phyloP scores from a whole-genome alignment of 139 green algal genomes.

The Trebouxia sp. region DNA sequence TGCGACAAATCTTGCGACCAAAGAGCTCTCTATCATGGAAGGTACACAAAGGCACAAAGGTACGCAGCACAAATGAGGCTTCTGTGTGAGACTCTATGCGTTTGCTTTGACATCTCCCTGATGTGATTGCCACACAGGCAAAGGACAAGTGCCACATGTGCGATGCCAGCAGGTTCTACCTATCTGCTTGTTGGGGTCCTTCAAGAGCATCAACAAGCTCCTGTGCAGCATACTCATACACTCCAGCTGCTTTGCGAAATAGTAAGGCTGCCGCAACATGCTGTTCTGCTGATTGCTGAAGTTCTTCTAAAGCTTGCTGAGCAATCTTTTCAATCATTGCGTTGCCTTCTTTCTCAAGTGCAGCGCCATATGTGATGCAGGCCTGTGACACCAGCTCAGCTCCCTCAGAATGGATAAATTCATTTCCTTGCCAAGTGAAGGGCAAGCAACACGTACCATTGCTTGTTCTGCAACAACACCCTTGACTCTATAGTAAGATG shows the following conservation, averaged over 20 bases:
- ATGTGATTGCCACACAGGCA: too few relatives aligned
- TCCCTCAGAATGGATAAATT: too few relatives aligned
- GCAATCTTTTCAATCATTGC: background rate
- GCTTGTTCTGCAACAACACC: background rate
- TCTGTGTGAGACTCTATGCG: too few relatives aligned
- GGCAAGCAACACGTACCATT: background rate
- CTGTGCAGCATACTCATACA: conserved; percentile 11
- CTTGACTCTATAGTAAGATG: conserved; percentile 7
- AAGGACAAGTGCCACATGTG: background rate
- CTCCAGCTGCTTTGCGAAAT: conserved; percentile 9
- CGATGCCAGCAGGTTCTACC: background rate
- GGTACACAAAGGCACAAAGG: background rate
- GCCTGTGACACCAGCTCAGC: conserved; percentile 22
- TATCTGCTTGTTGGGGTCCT: background rate
- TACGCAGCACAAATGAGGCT: background rate
- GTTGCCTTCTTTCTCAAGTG: conserved; percentile 29
- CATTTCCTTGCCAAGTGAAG: too few relatives aligned
- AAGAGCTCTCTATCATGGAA: background rate
- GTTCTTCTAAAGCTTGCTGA: background rate
- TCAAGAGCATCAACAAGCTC: background rate
- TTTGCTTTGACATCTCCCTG: too few relatives aligned
- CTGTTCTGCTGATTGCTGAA: background rate
- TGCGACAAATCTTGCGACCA: too few relatives aligned
- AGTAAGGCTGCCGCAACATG: conserved; percentile 14
- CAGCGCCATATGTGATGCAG: conserved; percentile 17